These are phyloP conservation scores for Trichophyton mentagrophytes DNA, from an alignment of 2,329 filamentous ascomycete genomes.

Conservation along the genomic window DNA sequence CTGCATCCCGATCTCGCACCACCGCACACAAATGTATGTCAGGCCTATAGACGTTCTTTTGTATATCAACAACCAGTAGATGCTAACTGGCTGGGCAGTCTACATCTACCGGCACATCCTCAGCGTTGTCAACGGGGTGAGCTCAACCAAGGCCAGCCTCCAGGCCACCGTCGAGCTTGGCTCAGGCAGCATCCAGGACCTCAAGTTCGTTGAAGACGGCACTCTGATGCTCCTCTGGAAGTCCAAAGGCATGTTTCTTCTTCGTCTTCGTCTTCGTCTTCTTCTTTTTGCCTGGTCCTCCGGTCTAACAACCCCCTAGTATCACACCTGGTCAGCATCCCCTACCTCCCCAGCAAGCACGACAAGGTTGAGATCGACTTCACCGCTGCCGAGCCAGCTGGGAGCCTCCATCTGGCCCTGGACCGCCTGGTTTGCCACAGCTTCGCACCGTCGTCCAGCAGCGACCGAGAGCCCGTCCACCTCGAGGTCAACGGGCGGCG, in stretches of 20 bases:
- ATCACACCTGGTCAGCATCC: conserved; percentile 25
- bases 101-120: conserved; percentile 45
- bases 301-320: neutral
- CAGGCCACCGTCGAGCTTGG: conserved; percentile 24
- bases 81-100: conserved; percentile 32
- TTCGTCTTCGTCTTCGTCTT: neutral
- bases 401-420: conserved; percentile 8
- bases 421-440: conserved; percentile 31
- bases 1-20: conserved; percentile 23
- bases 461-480: conserved; percentile 36
- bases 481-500: conserved; percentile 45
- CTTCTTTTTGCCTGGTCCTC: neutral
- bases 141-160: conserved; percentile 27
- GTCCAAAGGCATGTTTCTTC: conserved; percentile 18
- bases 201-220: conserved; percentile 55
- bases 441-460: conserved; percentile 28
- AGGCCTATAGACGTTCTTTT: neutral
- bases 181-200: conserved; percentile 38
- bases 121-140: conserved; percentile 48
- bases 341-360: conserved; percentile 18
- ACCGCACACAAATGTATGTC: conserved; percentile 24
- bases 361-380: conserved; percentile 11
- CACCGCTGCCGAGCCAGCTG: conserved; percentile 11
- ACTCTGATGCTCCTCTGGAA: conserved; percentile 48
- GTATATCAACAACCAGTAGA: neutral